These are phyloP conservation scores for Uncinocarpus reesii DNA, from an alignment of 2,329 filamentous ascomycete species.

Conservation along the genomic window DNA sequence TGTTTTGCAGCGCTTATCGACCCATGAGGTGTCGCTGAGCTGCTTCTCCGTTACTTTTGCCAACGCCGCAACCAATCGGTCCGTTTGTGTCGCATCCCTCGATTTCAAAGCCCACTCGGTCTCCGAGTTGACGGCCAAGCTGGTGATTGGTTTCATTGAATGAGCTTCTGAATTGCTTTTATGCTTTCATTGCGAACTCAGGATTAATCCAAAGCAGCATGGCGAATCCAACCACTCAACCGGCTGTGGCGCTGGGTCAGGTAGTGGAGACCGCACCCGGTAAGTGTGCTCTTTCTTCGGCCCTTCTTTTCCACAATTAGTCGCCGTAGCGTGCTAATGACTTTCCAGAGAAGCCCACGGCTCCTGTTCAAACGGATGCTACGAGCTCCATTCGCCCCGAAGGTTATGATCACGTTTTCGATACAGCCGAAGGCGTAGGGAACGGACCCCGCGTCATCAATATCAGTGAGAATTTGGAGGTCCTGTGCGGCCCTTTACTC, in stretches of 20 bases:
- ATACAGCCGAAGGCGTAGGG: slow-evolving; percentile 18
- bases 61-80: too few relatives aligned
- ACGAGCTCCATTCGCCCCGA: background rate
- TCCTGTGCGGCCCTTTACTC: slow-evolving; percentile 41
- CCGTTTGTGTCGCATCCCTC: too few relatives aligned
- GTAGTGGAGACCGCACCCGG: slow-evolving; percentile 3
- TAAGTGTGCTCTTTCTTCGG: background rate
- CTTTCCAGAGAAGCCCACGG: background rate
- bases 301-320: background rate
- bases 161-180: too few relatives aligned
- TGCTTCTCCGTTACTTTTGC: too few relatives aligned
- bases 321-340: background rate
- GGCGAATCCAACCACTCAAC: background rate
- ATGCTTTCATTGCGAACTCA: too few relatives aligned
- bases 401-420: slow-evolving; percentile 16
- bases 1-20: too few relatives aligned
- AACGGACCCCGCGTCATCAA: slow-evolving; percentile 20
- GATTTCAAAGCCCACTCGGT: too few relatives aligned
- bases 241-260: slow-evolving; percentile 2
- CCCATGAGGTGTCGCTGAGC: too few relatives aligned
- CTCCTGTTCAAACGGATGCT: background rate
- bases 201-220: too few relatives aligned
- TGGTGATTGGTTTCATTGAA: too few relatives aligned
- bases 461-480: slow-evolving; percentile 25
- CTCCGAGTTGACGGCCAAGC: too few relatives aligned